Conservation (phyloP, 768 basidiomycete species). For the Panaeolus cyanescens region DNA sequence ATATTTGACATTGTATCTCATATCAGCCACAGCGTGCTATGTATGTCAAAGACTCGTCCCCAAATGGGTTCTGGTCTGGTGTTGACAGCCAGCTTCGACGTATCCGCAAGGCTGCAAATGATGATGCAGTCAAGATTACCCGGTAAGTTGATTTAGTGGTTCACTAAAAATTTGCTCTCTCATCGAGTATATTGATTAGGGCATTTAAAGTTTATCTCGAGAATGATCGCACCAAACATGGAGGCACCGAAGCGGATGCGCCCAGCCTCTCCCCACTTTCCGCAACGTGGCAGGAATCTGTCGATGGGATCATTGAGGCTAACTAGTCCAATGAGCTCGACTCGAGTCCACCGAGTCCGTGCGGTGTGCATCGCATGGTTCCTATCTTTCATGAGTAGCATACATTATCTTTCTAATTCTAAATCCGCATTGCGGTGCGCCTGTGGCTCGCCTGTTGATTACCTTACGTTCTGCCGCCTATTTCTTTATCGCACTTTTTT, state of each 20-base stretch:
- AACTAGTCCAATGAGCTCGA: neutral
- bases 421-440: no score
- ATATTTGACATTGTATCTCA: neutral
- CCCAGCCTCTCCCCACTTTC: neutral
- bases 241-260: neutral
- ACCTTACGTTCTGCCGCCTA: no score
- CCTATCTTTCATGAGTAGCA: no score
- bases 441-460: no score
- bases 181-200: no score
- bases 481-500: no score
- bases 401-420: no score
- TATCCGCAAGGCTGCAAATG: slow-evolving; percentile 7
- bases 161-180: no score
- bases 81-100: slow-evolving; percentile 2
- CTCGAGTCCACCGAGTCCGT: no score
- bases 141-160: slow-evolving; percentile 1
- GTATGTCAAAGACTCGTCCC: neutral
- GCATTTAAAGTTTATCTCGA: neutral
- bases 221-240: neutral
- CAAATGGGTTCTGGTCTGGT: slow-evolving; percentile 8
- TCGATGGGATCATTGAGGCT: neutral
- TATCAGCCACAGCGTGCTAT: slow-evolving; percentile 4
- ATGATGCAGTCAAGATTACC: slow-evolving; percentile 10
- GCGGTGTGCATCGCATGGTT: no score
- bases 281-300: neutral